Conservation (phyloP, 2,329 filamentous ascomycete species). For the Plectosphaerella cucumerina region DNA sequence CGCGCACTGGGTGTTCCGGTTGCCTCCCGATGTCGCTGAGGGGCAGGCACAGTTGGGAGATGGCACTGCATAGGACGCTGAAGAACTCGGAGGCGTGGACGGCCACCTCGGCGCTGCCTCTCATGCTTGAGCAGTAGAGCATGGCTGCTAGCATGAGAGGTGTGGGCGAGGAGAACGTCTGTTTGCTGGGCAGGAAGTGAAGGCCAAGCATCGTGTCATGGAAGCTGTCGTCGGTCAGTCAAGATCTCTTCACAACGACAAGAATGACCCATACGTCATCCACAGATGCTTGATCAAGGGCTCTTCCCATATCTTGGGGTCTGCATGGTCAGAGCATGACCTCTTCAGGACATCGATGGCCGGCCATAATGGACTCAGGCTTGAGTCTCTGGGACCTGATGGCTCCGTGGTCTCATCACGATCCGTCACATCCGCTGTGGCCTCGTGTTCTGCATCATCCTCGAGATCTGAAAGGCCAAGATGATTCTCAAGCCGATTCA, state of each 20-base stretch:
- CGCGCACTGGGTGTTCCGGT: conserved; percentile 14
- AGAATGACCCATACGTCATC: conserved; percentile 19
- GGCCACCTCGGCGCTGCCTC: conserved; percentile 26
- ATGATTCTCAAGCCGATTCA: conserved; percentile 20
- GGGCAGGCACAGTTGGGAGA: conserved; percentile 34
- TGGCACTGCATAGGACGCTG: conserved; percentile 29
- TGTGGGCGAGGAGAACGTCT: conserved; percentile 35
- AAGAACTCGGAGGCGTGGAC: conserved; percentile 33
- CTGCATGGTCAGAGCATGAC: conserved; percentile 16
- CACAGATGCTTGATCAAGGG: conserved; percentile 27
- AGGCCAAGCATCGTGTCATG: conserved; percentile 38
- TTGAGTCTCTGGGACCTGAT: conserved; percentile 6
- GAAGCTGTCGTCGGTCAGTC: conserved; percentile 25
- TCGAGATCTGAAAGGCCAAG: conserved; percentile 16
- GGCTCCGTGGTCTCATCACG: neutral
- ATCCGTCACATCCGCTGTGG: neutral
- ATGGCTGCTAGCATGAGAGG: conserved; percentile 39
- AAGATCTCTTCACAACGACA: too few species aligned
- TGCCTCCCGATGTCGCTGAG: conserved; percentile 19
- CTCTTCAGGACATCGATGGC: conserved; percentile 23
- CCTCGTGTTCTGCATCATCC: conserved; percentile 11
- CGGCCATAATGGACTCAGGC: conserved; percentile 20
- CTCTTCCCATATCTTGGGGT: conserved; percentile 25
- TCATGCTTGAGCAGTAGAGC: conserved; percentile 35
- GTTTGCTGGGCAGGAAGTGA: conserved; percentile 38